Evolutionary conservation across 129 eudicot species (phyloP).

Genomic region (Pulicaria dysenterica): DNA sequence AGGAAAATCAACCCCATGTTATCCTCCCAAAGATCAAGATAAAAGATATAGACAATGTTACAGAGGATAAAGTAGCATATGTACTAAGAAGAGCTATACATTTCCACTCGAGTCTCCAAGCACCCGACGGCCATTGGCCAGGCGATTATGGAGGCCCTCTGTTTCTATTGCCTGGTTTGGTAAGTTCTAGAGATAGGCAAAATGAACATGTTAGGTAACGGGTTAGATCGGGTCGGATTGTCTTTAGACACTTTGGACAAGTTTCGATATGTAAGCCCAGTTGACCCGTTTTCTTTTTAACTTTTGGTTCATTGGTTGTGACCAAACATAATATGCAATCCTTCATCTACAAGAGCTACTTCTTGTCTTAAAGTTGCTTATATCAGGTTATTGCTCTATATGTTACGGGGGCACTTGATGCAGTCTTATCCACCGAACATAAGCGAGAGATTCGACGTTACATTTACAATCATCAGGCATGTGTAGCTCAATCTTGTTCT

Average conservation of each 20-base stretch:
- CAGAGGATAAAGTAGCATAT: constrained; percentile 60
- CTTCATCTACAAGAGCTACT: too few species aligned
- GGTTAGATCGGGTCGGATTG: too few species aligned
- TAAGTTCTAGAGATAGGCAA: constrained; percentile 18
- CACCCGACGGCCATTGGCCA: constrained; percentile 94
- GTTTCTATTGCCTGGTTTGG: constrained; percentile 95
- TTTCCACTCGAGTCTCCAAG: constrained; percentile 86
- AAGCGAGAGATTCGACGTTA: constrained; percentile 84
- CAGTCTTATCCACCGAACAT: constrained; percentile 86
- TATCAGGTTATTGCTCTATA: constrained; percentile 73
- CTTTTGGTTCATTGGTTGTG: too few species aligned
- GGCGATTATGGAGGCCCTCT: constrained; percentile 97
- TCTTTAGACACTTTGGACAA: too few species aligned
- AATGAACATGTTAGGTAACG: not conserved
- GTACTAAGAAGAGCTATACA: constrained; percentile 74
- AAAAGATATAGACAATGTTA: constrained; percentile 65
- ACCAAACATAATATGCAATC: too few species aligned
- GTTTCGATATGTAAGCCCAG: too few species aligned
- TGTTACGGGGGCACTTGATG: constrained; percentile 82
- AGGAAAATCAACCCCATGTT: constrained; percentile 53
- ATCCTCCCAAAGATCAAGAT: constrained; percentile 70
- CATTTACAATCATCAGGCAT: constrained; percentile 95
- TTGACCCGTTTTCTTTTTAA: too few species aligned
- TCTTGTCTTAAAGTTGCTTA: too few species aligned
- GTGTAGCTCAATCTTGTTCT: constrained; percentile 20